These are phyloP conservation scores for Fragilariopsis cylindrus DNA, from an alignment of 108 stramenopile species.

Conservation along the genomic window DNA sequence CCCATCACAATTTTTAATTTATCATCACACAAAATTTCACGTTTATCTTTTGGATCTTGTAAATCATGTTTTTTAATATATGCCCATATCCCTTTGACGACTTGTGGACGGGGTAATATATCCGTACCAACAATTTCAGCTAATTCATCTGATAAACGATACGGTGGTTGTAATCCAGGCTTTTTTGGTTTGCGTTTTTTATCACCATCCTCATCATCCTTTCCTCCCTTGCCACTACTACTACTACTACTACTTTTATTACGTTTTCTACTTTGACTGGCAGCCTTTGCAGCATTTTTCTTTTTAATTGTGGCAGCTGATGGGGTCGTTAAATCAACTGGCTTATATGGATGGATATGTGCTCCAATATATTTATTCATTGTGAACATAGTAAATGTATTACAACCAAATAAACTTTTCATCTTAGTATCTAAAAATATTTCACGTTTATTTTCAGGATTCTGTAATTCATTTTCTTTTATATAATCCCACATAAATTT, in stretches of 20 bases:
- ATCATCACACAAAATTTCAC: conserved; percentile 83
- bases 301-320: conserved; percentile 33
- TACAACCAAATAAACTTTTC: conserved; percentile 68
- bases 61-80: conserved; percentile 85
- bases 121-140: conserved; percentile 62
- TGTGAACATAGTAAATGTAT: conserved; percentile 86
- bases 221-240: conserved; percentile 4
- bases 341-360: conserved; percentile 78
- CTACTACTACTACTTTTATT: conserved; percentile 24
- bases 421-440: conserved; percentile 75
- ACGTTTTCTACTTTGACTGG: conserved; percentile 19
- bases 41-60: conserved; percentile 87
- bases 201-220: conserved; percentile 29
- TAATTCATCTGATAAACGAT: conserved; percentile 70
- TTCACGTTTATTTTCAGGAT: conserved; percentile 82
- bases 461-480: conserved; percentile 78
- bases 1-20: conserved; percentile 74
- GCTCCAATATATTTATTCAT: conserved; percentile 83
- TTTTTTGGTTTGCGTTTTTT: conserved; percentile 52
- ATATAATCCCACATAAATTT: conserved; percentile 89
- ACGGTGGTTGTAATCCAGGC: conserved; percentile 72
- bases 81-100: conserved; percentile 80
- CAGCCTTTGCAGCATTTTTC: neutral
- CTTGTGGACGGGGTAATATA: conserved; percentile 78
- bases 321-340: conserved; percentile 60